Evolutionary conservation across 1,284 basidiomycete genomes (phyloP).

Genomic region (Cerioporus squamosus): DNA sequence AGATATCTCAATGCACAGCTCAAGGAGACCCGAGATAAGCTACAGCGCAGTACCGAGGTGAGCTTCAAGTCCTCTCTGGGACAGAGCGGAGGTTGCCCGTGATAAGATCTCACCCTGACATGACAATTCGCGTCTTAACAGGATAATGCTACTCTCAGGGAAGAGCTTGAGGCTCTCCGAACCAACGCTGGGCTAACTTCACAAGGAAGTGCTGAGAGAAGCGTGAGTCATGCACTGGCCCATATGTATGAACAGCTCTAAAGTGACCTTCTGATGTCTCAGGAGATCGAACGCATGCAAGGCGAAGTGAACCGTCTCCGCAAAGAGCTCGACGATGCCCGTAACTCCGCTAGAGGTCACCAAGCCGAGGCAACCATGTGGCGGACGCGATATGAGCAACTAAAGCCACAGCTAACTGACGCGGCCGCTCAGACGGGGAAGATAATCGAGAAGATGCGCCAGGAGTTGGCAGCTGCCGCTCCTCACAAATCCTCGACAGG

Average conservation of each 20-base stretch:
- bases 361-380: neutral
- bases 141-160: conserved; percentile 1
- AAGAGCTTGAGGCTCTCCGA: neutral
- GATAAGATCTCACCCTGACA: no score
- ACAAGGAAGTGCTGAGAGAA: neutral
- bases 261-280: neutral
- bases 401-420: neutral
- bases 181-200: neutral
- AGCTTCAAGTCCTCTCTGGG: neutral
- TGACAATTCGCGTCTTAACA: neutral
- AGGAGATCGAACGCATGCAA: neutral
- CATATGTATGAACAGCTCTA: neutral
- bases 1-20: conserved; percentile 16
- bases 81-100: no score
- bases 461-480: neutral
- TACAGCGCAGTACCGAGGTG: conserved; percentile 3
- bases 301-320: neutral
- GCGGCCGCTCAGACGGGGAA: neutral
- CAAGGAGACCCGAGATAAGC: conserved; percentile 12
- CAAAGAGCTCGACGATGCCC: neutral
- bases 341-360: neutral
- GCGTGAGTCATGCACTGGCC: neutral
- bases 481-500: neutral
- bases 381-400: conserved; percentile 10
- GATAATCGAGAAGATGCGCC: neutral